Evolutionary conservation across 1,284 basidiomycete species (phyloP).

Genomic region (Cutaneotrichosporon sp.): DNA sequence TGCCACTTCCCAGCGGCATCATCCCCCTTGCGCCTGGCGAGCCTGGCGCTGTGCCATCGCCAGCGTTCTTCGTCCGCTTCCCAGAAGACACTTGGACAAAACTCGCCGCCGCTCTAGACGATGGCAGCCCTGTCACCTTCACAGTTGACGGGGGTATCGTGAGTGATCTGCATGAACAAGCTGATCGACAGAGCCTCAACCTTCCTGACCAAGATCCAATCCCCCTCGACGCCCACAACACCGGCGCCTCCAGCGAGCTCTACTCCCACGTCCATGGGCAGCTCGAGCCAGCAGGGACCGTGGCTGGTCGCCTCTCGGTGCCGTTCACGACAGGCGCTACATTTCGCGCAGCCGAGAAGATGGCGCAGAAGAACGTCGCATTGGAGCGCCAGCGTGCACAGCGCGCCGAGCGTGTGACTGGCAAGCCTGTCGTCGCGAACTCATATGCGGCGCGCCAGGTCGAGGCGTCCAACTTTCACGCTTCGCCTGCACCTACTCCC

Average conservation of each 20-base stretch:
- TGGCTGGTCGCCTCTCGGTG: constrained; percentile 36
- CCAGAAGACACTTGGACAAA: constrained; percentile 40
- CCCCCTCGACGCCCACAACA: constrained; percentile 27
- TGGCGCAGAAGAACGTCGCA: constrained; percentile 34
- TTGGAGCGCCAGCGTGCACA: constrained; percentile 35
- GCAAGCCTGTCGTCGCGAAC: constrained; percentile 13
- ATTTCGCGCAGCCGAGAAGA: constrained; percentile 34
- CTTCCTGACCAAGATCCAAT: constrained; percentile 32
- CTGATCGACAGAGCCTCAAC: constrained; percentile 31
- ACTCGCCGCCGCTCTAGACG: constrained; percentile 23
- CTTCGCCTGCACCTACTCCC: constrained; percentile 7
- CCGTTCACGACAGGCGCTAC: constrained; percentile 32
- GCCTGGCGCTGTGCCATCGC: constrained; percentile 12
- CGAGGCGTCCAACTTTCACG: constrained; percentile 6
- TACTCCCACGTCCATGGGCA: constrained; percentile 21
- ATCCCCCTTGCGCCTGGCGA: constrained; percentile 25
- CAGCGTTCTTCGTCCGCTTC: constrained; percentile 41
- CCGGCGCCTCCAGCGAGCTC: constrained; percentile 35
- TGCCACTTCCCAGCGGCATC: constrained; percentile 31
- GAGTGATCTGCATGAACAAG: constrained; percentile 12
- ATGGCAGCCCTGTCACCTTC: constrained; percentile 26
- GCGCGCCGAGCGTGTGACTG: constrained; percentile 33
- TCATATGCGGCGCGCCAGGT: constrained; percentile 1
- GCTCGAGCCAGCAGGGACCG: constrained; percentile 39
- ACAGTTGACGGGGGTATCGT: constrained; percentile 36